Conservation (phyloP, 1,139 yeast species). For the Wickerhamomyces sp. region DNA sequence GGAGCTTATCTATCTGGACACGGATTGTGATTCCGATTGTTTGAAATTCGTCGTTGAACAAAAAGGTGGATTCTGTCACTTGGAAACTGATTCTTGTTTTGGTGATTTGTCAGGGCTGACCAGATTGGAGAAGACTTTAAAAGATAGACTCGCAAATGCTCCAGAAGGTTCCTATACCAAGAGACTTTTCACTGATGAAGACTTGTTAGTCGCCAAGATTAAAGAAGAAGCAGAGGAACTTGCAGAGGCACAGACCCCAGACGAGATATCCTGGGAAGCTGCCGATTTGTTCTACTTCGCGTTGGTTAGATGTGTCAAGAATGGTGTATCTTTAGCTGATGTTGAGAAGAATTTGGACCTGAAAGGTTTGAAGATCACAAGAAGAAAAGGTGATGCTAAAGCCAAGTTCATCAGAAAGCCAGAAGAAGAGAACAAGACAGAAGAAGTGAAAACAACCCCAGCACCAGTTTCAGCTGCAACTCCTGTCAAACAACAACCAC, state of each 20-base stretch:
- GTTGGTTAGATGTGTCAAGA: constrained; percentile 75
- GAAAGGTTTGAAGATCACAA: constrained; percentile 79
- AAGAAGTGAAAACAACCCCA: constrained; percentile 24
- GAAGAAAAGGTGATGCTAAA: constrained; percentile 96
- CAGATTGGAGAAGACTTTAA: constrained; percentile 61
- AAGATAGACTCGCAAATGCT: constrained; percentile 50
- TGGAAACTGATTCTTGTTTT: constrained; percentile 76
- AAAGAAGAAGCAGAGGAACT: constrained; percentile 96
- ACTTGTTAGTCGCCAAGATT: constrained; percentile 76
- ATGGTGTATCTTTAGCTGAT: constrained; percentile 75
- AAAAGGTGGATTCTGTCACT: constrained; percentile 90
- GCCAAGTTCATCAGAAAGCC: constrained; percentile 52
- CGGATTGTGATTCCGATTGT: constrained; percentile 93
- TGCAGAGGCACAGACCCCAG: constrained; percentile 66
- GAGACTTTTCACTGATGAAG: constrained; percentile 75
- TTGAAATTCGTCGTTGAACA: constrained; percentile 82
- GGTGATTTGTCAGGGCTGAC: constrained; percentile 59
- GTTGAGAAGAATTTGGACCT: constrained; percentile 80
- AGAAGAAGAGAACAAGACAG: too few species aligned
- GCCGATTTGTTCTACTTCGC: constrained; percentile 94
- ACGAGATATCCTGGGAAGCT: constrained; percentile 93
- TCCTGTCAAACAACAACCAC: constrained; percentile 16
- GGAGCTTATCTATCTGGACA: constrained; percentile 53
- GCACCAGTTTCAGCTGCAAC: constrained; percentile 19
- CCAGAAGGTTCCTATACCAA: constrained; percentile 93